These are phyloP conservation scores for Globisporangium nagaii DNA, from an alignment of 352 stramenopile genomes.

Conservation along the genomic window DNA sequence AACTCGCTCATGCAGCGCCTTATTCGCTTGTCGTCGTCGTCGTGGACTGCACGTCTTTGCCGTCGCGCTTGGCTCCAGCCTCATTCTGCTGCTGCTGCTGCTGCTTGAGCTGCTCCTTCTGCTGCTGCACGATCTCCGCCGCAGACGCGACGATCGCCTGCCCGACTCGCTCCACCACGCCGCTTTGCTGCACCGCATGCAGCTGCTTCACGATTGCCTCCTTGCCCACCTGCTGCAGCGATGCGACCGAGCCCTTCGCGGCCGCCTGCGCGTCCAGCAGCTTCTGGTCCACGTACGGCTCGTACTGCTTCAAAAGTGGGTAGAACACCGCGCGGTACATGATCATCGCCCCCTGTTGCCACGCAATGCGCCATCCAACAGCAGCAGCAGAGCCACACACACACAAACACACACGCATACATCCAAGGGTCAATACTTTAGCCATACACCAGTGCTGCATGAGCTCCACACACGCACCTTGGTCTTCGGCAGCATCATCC, in stretches of 20 bases:
- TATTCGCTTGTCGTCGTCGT: neutral
- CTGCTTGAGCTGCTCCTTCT: neutral
- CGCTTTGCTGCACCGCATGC: conserved; percentile 38
- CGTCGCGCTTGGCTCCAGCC: neutral
- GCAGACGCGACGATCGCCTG: conserved; percentile 25
- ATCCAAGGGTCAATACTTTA: no score
- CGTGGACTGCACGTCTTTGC: neutral
- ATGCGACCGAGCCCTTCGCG: conserved; percentile 40
- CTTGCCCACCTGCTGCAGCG: conserved; percentile 39
- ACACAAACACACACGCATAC: neutral
- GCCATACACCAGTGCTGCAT: no score
- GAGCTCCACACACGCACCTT: conserved; percentile 28
- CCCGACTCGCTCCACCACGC: conserved; percentile 45
- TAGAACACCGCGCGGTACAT: conserved; percentile 58
- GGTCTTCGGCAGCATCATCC: conserved; percentile 93
- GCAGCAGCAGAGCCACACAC: neutral
- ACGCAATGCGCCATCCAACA: no score
- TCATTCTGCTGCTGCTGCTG: neutral
- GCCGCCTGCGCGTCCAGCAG: conserved; percentile 39
- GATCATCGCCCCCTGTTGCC: conserved; percentile 62
- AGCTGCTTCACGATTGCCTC: conserved; percentile 47
- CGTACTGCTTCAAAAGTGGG: conserved; percentile 66
- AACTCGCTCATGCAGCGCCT: no score
- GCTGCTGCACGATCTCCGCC: conserved; percentile 1
- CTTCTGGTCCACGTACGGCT: conserved; percentile 62